A percentile compares a stretch with the other conserved stretches of the same genome.
phyloP scores from a whole-genome alignment of 768 basidiomycete genomes.

The Mycena kentingensis region DNA sequence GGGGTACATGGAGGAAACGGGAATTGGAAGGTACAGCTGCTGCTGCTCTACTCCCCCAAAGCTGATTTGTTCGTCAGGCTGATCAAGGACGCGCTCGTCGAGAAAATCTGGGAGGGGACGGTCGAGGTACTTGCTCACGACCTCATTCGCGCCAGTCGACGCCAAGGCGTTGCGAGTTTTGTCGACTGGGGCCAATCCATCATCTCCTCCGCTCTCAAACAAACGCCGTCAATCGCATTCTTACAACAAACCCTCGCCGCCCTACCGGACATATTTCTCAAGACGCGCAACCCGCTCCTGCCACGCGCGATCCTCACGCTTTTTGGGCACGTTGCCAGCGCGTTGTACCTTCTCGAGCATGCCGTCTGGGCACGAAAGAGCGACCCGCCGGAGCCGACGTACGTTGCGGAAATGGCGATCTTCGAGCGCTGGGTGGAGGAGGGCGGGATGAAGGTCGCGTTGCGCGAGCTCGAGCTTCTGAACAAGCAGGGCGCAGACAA shows the following conservation, averaged over 20 bases:
- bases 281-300: slow-evolving; percentile 44
- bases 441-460: slow-evolving; percentile 8
- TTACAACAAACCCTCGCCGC: slow-evolving; percentile 43
- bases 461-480: slow-evolving; percentile 11
- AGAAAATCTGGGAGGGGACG: slow-evolving; percentile 85
- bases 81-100: slow-evolving; percentile 71
- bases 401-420: slow-evolving; percentile 2
- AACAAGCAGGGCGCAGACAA: slow-evolving; percentile 1
- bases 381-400: slow-evolving; percentile 10
- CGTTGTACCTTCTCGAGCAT: slow-evolving; percentile 65
- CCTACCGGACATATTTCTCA: slow-evolving; percentile 42
- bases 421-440: slow-evolving; percentile 22
- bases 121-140: slow-evolving; percentile 69
- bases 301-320: slow-evolving; percentile 62
- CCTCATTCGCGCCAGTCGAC: slow-evolving; percentile 55
- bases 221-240: slow-evolving; percentile 31
- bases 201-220: slow-evolving; percentile 35
- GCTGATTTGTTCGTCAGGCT: slow-evolving; percentile 32
- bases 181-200: slow-evolving; percentile 55
- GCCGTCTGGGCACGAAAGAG: slow-evolving; percentile 55
- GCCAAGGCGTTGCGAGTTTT: slow-evolving; percentile 45
- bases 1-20: slow-evolving; percentile 85
- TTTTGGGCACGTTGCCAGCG: slow-evolving; percentile 51
- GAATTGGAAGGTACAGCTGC: slow-evolving; percentile 52
- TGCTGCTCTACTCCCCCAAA: background rate